These are phyloP conservation scores for Ceratocystis destructans DNA, from an alignment of 2,329 filamentous ascomycete species.

Conservation along the genomic window DNA sequence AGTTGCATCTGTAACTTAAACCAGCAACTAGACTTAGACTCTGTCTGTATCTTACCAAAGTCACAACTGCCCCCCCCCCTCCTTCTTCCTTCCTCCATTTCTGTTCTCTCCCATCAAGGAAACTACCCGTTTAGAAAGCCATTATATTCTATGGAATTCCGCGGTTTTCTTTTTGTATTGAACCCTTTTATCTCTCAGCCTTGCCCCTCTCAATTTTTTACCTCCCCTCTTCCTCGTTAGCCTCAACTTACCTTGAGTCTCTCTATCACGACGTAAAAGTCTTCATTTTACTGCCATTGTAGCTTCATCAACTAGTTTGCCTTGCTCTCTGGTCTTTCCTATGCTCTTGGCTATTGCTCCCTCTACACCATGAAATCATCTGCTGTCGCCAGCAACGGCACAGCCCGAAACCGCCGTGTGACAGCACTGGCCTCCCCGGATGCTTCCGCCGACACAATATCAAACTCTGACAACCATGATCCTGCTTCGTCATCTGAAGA, in stretches of 20 bases:
- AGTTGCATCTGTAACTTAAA: not conserved
- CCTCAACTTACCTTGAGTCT: not conserved
- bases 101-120: not conserved
- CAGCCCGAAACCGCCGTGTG: slow-evolving; percentile 14
- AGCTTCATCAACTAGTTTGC: not conserved
- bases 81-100: not conserved
- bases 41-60: not conserved
- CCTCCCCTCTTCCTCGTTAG: not conserved
- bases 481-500: slow-evolving; percentile 4
- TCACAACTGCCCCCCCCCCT: not conserved
- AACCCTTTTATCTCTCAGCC: not conserved
- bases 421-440: slow-evolving; percentile 15
- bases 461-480: not conserved
- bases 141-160: not conserved
- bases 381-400: slow-evolving; percentile 7
- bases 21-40: too few species aligned
- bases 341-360: not conserved
- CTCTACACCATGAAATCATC: slow-evolving; percentile 19
- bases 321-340: not conserved
- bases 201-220: not conserved
- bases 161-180: not conserved
- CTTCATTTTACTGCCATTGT: not conserved
- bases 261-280: not conserved
- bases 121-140: not conserved
- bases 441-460: not conserved